Evolutionary conservation across 805 yeast genomes (phyloP).

Genomic region (Pichia nakasei): DNA sequence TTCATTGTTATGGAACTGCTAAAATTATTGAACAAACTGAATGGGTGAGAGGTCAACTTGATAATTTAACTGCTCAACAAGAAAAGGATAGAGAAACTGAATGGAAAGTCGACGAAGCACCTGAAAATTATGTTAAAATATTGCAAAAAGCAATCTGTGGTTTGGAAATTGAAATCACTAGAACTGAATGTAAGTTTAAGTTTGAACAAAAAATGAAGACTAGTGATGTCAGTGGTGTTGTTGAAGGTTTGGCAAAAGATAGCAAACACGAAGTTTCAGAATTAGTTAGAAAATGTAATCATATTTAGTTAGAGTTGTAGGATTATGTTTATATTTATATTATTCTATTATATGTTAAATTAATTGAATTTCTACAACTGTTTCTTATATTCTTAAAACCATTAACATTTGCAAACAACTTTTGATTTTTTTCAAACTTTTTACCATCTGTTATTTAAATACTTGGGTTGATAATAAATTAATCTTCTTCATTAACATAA

Average conservation of each 20-base stretch:
- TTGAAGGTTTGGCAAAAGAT: slow-evolving; percentile 33
- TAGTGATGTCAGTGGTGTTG: slow-evolving; percentile 43
- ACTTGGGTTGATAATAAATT: no score
- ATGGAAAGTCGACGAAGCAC: slow-evolving; percentile 55
- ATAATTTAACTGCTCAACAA: slow-evolving; percentile 36
- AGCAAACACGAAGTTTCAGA: slow-evolving; percentile 10
- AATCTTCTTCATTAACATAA: no score
- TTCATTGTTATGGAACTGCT: slow-evolving; percentile 47
- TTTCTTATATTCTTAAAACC: no score
- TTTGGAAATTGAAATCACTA: slow-evolving; percentile 40
- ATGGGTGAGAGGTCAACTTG: slow-evolving; percentile 38
- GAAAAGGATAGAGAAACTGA: slow-evolving; percentile 32
- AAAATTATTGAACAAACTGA: slow-evolving; percentile 35
- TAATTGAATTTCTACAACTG: no score
- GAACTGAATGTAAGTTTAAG: slow-evolving; percentile 46
- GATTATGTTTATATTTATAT: no score
- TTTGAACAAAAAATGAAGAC: slow-evolving; percentile 42
- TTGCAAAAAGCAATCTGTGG: slow-evolving; percentile 47
- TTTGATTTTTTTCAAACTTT: no score
- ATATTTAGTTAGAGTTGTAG: no score
- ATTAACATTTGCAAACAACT: no score
- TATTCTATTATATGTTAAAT: no score
- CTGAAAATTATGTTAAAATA: slow-evolving; percentile 34
- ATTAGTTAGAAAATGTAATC: slow-evolving; percentile 4
- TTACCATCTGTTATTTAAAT: no score